Evolutionary conservation across 2,329 filamentous ascomycete genomes (phyloP).

Genomic region (Exophiala sideris): DNA sequence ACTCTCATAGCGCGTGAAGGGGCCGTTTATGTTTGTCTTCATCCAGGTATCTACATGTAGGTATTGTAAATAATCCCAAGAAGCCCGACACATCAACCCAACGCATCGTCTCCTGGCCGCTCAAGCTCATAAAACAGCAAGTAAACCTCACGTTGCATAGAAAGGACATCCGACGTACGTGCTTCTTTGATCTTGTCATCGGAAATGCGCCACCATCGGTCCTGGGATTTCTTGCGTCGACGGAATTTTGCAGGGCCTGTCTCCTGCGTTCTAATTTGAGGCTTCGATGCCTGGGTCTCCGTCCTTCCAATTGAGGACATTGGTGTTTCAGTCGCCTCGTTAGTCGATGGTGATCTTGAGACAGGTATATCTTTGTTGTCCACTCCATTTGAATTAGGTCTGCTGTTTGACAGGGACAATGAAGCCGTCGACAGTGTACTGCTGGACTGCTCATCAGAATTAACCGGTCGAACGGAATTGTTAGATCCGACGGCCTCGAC

Average conservation of each 20-base stretch:
- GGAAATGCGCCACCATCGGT: constrained; percentile 96
- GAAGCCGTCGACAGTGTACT: constrained; percentile 24
- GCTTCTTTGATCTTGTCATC: constrained; percentile 96
- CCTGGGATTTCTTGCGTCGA: constrained; percentile 60
- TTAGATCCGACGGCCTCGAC: constrained; percentile 38
- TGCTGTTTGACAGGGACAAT: constrained; percentile 17
- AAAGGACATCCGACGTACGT: constrained; percentile 84
- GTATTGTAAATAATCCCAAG: not conserved
- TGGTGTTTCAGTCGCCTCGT: not conserved
- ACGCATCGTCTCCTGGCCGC: constrained; percentile 35
- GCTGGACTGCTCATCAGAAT: constrained; percentile 29
- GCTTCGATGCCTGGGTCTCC: constrained; percentile 23
- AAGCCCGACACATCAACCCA: not conserved
- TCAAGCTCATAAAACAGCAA: constrained; percentile 93
- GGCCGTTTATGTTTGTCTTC: not conserved
- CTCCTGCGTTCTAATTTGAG: constrained; percentile 26
- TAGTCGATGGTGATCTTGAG: constrained; percentile 1
- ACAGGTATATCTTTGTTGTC: not conserved
- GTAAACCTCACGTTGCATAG: constrained; percentile 95
- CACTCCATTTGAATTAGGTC: constrained; percentile 16
- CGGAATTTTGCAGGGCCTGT: constrained; percentile 35
- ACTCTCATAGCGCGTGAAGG: not conserved
- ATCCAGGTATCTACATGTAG: not conserved
- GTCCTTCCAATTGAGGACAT: constrained; percentile 18
- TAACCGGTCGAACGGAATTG: constrained; percentile 30